Base-by-base conservation (phyloP, 2,329 filamentous ascomycete genomes). In the Fusarium zealandicum region DNA sequence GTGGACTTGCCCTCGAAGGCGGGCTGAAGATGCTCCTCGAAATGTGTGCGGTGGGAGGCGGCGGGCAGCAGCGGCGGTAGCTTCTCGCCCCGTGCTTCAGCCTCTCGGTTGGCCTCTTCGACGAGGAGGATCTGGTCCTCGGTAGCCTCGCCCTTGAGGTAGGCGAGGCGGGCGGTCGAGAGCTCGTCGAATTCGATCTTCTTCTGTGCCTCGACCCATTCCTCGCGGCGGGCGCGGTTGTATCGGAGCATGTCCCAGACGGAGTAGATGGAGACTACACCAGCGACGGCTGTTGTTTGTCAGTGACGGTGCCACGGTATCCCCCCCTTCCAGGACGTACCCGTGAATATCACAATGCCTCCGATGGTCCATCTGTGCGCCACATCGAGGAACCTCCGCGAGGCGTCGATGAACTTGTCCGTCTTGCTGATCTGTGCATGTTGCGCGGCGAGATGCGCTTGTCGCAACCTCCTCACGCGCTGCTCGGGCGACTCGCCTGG, bases 391-490 rank as follows among this genome's bases (percentile, higher is more conserved):
- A 82, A 74, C 27, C 76, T 73, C 59, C 83, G 72, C 50, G 80
- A 78, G 27, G 63, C 69, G 52, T 77, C 76, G 45, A 85, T 73
- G 33, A 84, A 48, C 46, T 72, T 74, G 69, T 86, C 83, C 50
- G 82, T 72, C 54, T 70, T 73, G 59, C 82, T 85, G 39, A 83
- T 71, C 67, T 81, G 75, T 17, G 85, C 82, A 64, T 82, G 79
- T 72, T 84, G 83, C 38, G 87, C 85, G n/a, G 85, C 85, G 53
- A 85, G 79, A 70, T 89, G 86, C 57, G 87, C 86, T 38, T 86
- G 85, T 47, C 88, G 81, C 67, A 91, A 76, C 55, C 88, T 81
- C 60, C 84, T 82, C 30, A 91, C 88, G 65, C 87, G 85, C 75
- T 90, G 83, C 71, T 86, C 84, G 42, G 88, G 83, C 2, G 87